These are phyloP conservation scores for Emergomyces africanus DNA, from an alignment of 2,329 filamentous ascomycete genomes.

Conservation along the genomic window DNA sequence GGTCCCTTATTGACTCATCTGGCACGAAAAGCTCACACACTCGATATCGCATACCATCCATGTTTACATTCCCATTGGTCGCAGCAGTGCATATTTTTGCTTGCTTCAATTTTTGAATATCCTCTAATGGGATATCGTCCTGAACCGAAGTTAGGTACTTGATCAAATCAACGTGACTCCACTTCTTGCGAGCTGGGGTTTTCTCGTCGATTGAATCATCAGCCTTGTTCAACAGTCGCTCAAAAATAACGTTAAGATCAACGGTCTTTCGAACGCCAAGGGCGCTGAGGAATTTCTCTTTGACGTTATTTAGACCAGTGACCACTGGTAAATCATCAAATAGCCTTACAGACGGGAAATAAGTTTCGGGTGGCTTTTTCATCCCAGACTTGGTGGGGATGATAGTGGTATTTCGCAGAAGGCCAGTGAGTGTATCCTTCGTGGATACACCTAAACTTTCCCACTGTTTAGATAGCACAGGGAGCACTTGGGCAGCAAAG, in stretches of 20 bases:
- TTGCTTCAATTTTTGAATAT: constrained; percentile 64
- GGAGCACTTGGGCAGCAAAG: constrained; percentile 66
- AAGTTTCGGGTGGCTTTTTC: constrained; percentile 72
- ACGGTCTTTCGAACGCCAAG: constrained; percentile 92
- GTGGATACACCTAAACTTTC: constrained; percentile 58
- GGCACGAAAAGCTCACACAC: constrained; percentile 75
- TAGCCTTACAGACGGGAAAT: constrained; percentile 84
- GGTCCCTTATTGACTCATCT: constrained; percentile 52
- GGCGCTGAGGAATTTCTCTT: constrained; percentile 75
- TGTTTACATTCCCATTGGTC: constrained; percentile 40
- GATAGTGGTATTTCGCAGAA: constrained; percentile 56
- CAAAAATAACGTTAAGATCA: constrained; percentile 87
- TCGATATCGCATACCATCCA: constrained; percentile 48
- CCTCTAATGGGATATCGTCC: constrained; percentile 72
- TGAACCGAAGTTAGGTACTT: constrained; percentile 86
- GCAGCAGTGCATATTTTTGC: constrained; percentile 77
- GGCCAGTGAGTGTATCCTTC: constrained; percentile 50
- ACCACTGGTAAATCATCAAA: constrained; percentile 89
- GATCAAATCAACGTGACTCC: constrained; percentile 90
- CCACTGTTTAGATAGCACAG: constrained; percentile 79
- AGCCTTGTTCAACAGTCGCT: constrained; percentile 58
- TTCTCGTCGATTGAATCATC: constrained; percentile 34
- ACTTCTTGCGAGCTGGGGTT: constrained; percentile 41
- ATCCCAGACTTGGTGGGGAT: constrained; percentile 89
- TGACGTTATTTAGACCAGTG: constrained; percentile 61